Evolutionary conservation across 192 early-diverging fungal genomes (phyloP), one percentile per base, ranked within the genome.

Genomic region (Umbelopsis ramanniana): DNA sequence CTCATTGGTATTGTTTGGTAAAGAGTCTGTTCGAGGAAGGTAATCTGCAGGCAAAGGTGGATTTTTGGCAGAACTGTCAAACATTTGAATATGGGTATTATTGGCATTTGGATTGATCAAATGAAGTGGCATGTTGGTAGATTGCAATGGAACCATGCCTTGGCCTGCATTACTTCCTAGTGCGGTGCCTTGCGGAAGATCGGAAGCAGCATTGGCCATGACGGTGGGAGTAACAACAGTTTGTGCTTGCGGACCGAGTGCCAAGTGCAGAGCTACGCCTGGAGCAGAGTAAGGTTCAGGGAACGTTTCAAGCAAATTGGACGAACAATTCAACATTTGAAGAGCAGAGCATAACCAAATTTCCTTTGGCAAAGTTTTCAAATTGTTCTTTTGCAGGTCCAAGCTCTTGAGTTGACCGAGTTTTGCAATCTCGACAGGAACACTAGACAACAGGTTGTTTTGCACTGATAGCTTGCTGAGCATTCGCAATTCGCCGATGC

Each of bases 281-380:
- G 71, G 69, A 14, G 76, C 71, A 15, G 73, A 72, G 43, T 72
- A 84, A 17, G 93, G 93, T 46, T 89, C 86, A 22, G 93, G 94
- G 82, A 97, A 95, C 35, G 81, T 77, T 72, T 92, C 93, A 9
- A 97, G 79, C 46, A 93, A 72, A 67, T 97, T 97, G 21, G 92
- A 94, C 2, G 89, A 93, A 29, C 86, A 86, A 66, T 96, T 97
- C n/a, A 97, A 78, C 12, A 81, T 72, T 43, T 78, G 78, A 22
- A 97, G 85, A 22, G 82, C 85, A 50, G 84, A 76, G 76, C 93
- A 93, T 45, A 85, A 72, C 93, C 93, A 95, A 19, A 95, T 91
- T 70, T 93, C 91, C 14, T 86, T 84, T 0, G 92, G 92, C 10
- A 95, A 76, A 48, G 89, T 79, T 54, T 85, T 86, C 37, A 95